These are phyloP conservation scores for Syzygium aromaticum DNA, from an alignment of 345 rosid species.

Conservation along the genomic window DNA sequence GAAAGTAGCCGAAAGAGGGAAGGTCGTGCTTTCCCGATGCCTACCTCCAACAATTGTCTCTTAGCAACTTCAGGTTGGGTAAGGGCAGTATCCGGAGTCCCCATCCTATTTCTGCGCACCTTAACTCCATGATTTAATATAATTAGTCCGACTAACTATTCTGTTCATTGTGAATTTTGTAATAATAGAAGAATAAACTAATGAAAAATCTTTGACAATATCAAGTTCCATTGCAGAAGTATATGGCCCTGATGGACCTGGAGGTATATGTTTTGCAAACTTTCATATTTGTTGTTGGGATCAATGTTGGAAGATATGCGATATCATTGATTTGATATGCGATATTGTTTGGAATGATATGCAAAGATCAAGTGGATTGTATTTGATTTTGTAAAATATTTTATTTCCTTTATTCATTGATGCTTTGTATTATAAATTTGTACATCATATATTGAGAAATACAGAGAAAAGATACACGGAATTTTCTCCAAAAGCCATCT, in stretches of 20 bases:
- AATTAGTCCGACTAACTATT: not conserved
- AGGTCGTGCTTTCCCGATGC: no score
- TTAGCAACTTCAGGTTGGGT: constrained; percentile 60
- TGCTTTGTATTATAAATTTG: no score
- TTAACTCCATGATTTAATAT: not conserved
- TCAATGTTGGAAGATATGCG: no score
- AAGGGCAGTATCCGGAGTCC: not conserved
- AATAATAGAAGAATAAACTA: constrained; percentile 51
- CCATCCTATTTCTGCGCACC: not conserved
- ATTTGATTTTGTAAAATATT: no score
- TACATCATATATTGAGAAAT: no score
- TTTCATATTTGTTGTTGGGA: not conserved
- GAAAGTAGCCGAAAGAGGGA: no score
- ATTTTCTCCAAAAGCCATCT: no score
- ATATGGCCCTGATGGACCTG: constrained; percentile 86
- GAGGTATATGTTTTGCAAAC: constrained; percentile 26
- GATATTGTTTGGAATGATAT: no score
- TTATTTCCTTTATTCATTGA: no score
- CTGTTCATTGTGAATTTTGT: not conserved
- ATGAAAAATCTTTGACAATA: constrained; percentile 59
- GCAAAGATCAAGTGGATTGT: no score
- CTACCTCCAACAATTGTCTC: constrained; percentile 60
- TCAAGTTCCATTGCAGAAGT: constrained; percentile 68
- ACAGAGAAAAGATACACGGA: no score
- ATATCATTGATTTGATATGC: no score